Evolutionary conservation across 257 asterid species (phyloP), one percentile per base, ranked within the genome.

Genomic region (Fraxinus anomala): DNA sequence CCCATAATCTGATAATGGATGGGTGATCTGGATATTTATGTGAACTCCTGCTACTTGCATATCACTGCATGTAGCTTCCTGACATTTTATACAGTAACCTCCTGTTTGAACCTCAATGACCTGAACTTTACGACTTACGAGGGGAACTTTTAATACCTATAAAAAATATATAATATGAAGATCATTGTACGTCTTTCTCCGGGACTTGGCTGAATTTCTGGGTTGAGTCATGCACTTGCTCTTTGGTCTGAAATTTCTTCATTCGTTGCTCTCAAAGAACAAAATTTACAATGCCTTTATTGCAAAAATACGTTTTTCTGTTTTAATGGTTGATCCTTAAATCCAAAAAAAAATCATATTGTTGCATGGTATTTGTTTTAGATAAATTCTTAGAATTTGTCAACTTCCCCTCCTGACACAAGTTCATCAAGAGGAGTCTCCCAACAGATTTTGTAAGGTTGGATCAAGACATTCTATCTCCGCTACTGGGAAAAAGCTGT

Each of bases 401-500:
- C 37, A n/a, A 23, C 76, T 47, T 40, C 10, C 61, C 73, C 31
- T 24, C 71, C 76, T 87, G 78, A 84, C 31, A 28, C 31, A 70
- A 71, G 69, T 68, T 82, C 66, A 24, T 83, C 66, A 47, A 70
- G 91, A 89, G 97, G 90, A 90, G 86, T 83, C 89, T 94, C 79
- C 96, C 98, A 0, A 17, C 92, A 72, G 98, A 92, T 85, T 94
- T 88, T 81, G 97, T 94, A 31, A 79, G 98, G 84, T 74, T 94
- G 87, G 97, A 91, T 89, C 98, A 94, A 83, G 98, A 94, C 83
- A 92, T 94, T 73, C 80, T 94, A 77, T 86, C 98, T 39, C 98
- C 98, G 63, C 96, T 70, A 92, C 97, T 44, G 97, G 98, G 63
- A 94, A 94, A 84, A 89, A 86, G 85, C 91, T 92, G 81, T 87